phyloP scores from a whole-genome alignment of 441 rosid species.

The Mallotus japonicus region DNA sequence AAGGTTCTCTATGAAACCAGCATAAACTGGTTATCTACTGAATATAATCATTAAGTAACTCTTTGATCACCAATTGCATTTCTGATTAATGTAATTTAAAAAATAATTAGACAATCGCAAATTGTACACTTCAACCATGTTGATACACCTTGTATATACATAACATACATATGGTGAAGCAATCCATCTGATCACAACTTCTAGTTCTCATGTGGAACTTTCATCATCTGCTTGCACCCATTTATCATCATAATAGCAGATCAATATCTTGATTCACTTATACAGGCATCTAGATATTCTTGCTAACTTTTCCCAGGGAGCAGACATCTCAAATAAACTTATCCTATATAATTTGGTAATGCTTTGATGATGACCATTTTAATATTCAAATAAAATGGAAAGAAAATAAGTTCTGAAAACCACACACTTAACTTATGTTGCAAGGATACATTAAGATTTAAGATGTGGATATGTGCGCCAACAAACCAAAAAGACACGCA shows the following conservation, averaged over 20 bases:
- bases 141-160: not conserved
- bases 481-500: not conserved
- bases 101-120: not conserved
- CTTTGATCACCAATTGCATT: not conserved
- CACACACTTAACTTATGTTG: not conserved
- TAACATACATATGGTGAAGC: not conserved
- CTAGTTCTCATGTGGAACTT: not conserved
- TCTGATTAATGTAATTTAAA: not conserved
- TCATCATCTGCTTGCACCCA: not conserved
- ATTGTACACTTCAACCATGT: not conserved
- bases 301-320: not conserved
- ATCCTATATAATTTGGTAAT: not conserved
- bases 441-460: slow-evolving; percentile 1
- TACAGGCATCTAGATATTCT: not conserved
- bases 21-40: not conserved
- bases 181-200: not conserved
- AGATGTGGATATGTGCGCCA: not conserved
- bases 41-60: not conserved
- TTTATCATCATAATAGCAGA: not conserved
- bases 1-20: not conserved
- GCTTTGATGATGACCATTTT: not conserved
- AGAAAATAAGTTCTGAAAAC: not conserved
- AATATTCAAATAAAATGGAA: not conserved
- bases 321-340: not conserved
- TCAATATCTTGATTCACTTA: not conserved